Evolutionary conservation across 2,329 filamentous ascomycete species (phyloP).

Genomic region (Tricladium varicosporioides): DNA sequence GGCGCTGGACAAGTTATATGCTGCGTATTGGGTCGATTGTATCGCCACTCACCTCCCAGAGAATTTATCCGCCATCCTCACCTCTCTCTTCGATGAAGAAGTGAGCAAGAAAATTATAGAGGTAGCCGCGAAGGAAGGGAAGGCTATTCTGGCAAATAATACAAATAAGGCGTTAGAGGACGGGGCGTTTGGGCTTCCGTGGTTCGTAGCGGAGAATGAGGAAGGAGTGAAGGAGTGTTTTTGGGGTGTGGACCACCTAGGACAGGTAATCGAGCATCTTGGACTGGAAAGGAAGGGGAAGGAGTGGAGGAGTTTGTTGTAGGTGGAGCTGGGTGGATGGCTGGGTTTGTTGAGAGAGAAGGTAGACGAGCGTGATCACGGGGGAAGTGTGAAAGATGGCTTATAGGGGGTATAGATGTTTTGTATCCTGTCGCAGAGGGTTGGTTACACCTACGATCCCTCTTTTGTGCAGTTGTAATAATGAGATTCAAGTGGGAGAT

Average conservation of each 20-base stretch:
- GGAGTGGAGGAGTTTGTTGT: constrained; percentile 29
- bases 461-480: too few species aligned
- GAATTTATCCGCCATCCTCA: constrained; percentile 37
- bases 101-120: constrained; percentile 35
- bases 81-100: constrained; percentile 43
- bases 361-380: too few species aligned
- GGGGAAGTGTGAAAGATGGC: too few species aligned
- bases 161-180: constrained; percentile 49
- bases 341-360: too few species aligned
- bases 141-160: constrained; percentile 41
- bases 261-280: constrained; percentile 50
- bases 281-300: constrained; percentile 42
- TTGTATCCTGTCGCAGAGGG: too few species aligned
- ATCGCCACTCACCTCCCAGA: constrained; percentile 24
- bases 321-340: background rate
- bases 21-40: constrained; percentile 26
- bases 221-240: constrained; percentile 53
- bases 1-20: constrained; percentile 24
- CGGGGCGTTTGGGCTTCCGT: constrained; percentile 61
- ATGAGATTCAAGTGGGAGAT: too few species aligned
- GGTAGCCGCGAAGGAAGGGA: constrained; percentile 25
- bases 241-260: constrained; percentile 61
- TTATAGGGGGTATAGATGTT: too few species aligned
- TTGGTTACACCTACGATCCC: too few species aligned
- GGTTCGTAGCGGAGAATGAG: constrained; percentile 54